phyloP scores from a whole-genome alignment of 495 filamentous ascomycete species.

The Xylaria castorea region DNA sequence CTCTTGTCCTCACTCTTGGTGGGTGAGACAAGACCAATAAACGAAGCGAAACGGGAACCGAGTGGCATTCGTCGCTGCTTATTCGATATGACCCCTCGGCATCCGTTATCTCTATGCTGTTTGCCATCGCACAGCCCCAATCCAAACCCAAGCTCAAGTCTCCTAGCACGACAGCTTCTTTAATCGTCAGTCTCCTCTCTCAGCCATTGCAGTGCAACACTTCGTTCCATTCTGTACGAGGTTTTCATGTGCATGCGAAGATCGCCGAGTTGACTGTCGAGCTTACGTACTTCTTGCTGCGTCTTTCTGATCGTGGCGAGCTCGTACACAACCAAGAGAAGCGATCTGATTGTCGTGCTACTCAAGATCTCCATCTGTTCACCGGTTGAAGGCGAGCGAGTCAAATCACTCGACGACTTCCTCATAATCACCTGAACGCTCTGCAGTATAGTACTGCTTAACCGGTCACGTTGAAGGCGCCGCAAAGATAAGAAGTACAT shows the following conservation, averaged over 20 bases:
- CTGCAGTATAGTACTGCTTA: background rate
- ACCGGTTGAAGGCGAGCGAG: conserved; percentile 29
- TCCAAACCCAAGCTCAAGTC: conserved; percentile 15
- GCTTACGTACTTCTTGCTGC: conserved; percentile 1
- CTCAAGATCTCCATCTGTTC: conserved; percentile 20
- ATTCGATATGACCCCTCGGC: conserved; percentile 12
- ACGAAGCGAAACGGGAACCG: conserved; percentile 5
- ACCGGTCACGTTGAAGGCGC: conserved; percentile 8
- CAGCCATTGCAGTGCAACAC: conserved; percentile 17
- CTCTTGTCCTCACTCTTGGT: background rate
- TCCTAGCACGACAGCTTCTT: conserved; percentile 15
- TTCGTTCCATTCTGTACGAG: conserved; percentile 25
- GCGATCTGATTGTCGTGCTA: conserved; percentile 25
- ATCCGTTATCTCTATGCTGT: conserved; percentile 12
- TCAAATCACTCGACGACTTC: conserved; percentile 20
- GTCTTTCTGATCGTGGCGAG: conserved; percentile 12
- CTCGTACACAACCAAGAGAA: conserved; percentile 13
- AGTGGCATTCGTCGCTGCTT: conserved; percentile 2
- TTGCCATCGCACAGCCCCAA: conserved; percentile 24
- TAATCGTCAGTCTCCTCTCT: background rate
- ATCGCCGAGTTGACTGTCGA: conserved; percentile 23
- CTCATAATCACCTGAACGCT: conserved; percentile 1
- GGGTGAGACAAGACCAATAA: background rate
- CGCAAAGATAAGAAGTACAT: conserved; percentile 20
- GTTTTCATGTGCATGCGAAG: conserved; percentile 14